Conservation (phyloP, 1,284 basidiomycete species). For the Pisolithus thermaeus region DNA sequence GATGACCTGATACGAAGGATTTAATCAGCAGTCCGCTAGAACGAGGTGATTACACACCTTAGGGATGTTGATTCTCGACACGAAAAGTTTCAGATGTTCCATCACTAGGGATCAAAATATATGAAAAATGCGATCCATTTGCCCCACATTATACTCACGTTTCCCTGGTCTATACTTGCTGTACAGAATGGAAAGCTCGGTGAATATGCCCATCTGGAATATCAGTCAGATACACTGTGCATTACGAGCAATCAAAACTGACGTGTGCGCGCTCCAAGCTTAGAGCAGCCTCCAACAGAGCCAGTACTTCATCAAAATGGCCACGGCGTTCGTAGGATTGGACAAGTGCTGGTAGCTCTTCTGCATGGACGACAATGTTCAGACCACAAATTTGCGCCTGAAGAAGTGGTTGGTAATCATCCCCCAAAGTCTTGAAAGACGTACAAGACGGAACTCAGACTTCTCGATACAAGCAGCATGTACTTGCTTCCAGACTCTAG, state of each 20-base stretch:
- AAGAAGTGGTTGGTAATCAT: constrained; percentile 6
- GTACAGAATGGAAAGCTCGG: constrained; percentile 90
- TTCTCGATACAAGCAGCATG: constrained; percentile 98
- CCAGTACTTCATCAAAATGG: constrained; percentile 92
- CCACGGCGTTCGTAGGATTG: constrained; percentile 88
- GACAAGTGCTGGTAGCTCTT: constrained; percentile 83
- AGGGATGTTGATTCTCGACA: constrained; percentile 94
- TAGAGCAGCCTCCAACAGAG: constrained; percentile 89
- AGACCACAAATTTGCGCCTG: constrained; percentile 97
- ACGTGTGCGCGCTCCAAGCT: constrained; percentile 95
- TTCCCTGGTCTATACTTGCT: constrained; percentile 97
- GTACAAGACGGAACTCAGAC: constrained; percentile 85
- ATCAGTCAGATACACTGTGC: constrained; percentile 6
- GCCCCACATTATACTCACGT: constrained; percentile 44
- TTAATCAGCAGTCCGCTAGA: constrained; percentile 1
- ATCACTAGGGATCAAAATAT: constrained; percentile 58
- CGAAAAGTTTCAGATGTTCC: constrained; percentile 98
- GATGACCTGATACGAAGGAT: constrained; percentile 60
- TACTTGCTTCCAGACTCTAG: constrained; percentile 99
- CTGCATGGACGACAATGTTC: constrained; percentile 91
- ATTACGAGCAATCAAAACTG: constrained; percentile 26
- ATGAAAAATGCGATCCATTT: constrained; percentile 10
- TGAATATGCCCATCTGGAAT: constrained; percentile 80
- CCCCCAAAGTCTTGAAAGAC: constrained; percentile 12
- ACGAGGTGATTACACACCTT: constrained; percentile 34